Conservation (phyloP, 352 stramenopile species). For the Pythium aristosporum region DNA sequence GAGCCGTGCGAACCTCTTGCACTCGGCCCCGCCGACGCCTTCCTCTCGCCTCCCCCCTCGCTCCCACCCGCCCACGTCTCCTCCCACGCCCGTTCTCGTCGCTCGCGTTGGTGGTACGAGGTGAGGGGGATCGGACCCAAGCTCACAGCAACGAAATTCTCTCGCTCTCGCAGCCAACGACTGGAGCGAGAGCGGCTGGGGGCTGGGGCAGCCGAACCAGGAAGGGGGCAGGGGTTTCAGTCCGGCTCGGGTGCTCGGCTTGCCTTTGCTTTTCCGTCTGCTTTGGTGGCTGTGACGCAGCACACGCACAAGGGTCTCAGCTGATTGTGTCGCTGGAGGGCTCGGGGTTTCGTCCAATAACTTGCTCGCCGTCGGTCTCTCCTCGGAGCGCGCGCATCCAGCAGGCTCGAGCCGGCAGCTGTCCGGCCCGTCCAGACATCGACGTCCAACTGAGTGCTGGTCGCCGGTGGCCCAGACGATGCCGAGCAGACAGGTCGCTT, state of each 20-base stretch:
- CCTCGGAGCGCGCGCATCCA: background rate
- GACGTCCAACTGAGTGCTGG: constrained; percentile 16
- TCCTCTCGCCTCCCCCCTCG: background rate
- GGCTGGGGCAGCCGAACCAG: too few relatives aligned
- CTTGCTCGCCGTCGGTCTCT: background rate
- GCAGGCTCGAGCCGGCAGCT: background rate
- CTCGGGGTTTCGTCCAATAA: constrained; percentile 6
- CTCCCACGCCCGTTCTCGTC: constrained; percentile 1
- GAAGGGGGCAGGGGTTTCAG: too few relatives aligned
- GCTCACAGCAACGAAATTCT: background rate
- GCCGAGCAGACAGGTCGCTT: constrained; percentile 12
- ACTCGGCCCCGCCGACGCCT: background rate
- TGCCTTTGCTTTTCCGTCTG: background rate
- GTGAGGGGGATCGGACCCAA: background rate
- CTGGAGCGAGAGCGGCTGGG: too few relatives aligned
- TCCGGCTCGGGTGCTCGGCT: background rate
- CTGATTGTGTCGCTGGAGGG: constrained; percentile 8
- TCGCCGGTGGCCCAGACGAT: constrained; percentile 10
- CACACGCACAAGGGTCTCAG: constrained; percentile 1
- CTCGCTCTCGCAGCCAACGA: too few relatives aligned
- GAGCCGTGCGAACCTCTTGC: constrained; percentile 21
- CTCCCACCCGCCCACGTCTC: background rate
- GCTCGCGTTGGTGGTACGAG: background rate
- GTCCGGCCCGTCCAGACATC: background rate
- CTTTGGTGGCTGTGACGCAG: constrained; percentile 5